Conservation (phyloP, 129 eudicot species). For the Centella asiatica region DNA sequence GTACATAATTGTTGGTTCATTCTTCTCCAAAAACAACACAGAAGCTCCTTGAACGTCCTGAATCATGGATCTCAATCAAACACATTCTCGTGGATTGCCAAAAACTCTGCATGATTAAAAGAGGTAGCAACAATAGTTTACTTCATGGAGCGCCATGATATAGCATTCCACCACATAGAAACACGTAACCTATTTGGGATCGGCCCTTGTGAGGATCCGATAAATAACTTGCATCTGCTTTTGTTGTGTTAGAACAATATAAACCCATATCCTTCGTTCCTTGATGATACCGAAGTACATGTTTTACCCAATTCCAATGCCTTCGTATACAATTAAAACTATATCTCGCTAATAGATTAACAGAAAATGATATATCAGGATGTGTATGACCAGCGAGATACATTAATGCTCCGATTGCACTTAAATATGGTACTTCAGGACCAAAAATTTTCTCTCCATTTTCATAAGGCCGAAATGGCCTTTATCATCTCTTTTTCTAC, state of each 20-base stretch:
- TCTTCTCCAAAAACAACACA: too few relatives aligned
- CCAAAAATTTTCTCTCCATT: neutral
- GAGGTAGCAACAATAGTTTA: neutral
- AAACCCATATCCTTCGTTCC: neutral
- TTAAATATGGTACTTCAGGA: too few relatives aligned
- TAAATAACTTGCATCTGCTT: neutral
- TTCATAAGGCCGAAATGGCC: neutral
- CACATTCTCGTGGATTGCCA: constrained; percentile 9
- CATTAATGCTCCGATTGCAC: neutral
- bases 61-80: neutral
- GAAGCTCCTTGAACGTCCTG: neutral
- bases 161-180: neutral
- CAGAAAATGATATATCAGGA: neutral
- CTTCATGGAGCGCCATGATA: constrained; percentile 1
- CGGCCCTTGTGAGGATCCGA: too few relatives aligned
- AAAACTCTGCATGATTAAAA: neutral
- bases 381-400: neutral
- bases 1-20: too few relatives aligned
- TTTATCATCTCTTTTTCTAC: neutral
- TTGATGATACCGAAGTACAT: neutral
- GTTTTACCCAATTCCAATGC: neutral
- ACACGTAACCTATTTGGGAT: neutral
- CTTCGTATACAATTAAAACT: neutral
- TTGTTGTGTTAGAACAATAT: neutral
- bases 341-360: neutral